Conservation (phyloP, 2,329 filamentous ascomycete species). For the Dactylellina leptospora region DNA sequence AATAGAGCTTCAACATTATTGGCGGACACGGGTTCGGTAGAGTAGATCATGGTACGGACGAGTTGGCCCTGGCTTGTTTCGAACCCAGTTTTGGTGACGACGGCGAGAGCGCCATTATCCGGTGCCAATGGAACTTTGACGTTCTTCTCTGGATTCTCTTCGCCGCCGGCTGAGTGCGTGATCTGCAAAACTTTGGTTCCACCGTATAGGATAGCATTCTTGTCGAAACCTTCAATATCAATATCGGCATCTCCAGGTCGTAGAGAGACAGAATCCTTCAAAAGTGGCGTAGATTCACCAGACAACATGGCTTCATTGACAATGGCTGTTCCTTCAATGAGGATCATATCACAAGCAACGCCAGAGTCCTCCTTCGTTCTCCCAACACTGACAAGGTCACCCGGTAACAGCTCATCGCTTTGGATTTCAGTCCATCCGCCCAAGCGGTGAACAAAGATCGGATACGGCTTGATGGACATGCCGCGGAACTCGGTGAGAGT, state of each 20-base stretch:
- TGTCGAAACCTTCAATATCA: slow-evolving; percentile 91
- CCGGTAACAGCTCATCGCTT: slow-evolving; percentile 91
- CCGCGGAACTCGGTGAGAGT: slow-evolving; percentile 95
- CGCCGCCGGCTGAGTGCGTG: slow-evolving; percentile 53
- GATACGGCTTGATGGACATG: slow-evolving; percentile 99
- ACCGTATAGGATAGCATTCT: slow-evolving; percentile 94
- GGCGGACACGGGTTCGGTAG: slow-evolving; percentile 97
- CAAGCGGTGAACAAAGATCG: slow-evolving; percentile 87
- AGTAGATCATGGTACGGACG: slow-evolving; percentile 99
- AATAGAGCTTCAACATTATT: slow-evolving; percentile 96
- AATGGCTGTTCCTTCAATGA: slow-evolving; percentile 93
- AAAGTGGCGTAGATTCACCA: slow-evolving; percentile 92
- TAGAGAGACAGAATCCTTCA: slow-evolving; percentile 95
- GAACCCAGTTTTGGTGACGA: slow-evolving; percentile 97
- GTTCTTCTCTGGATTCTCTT: slow-evolving; percentile 54
- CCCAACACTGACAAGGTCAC: slow-evolving; percentile 89
- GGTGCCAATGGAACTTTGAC: slow-evolving; percentile 82
- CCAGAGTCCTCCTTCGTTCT: slow-evolving; percentile 97
- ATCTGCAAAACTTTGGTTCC: slow-evolving; percentile 97
- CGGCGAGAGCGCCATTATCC: slow-evolving; percentile 90
- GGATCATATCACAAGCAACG: slow-evolving; percentile 94
- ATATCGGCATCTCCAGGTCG: slow-evolving; percentile 81
- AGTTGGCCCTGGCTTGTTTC: slow-evolving; percentile 98
- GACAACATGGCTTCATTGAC: slow-evolving; percentile 99
- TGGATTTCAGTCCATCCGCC: slow-evolving; percentile 87